phyloP scores from a whole-genome alignment of 495 filamentous ascomycete genomes.

The Xylaria palmicola region DNA sequence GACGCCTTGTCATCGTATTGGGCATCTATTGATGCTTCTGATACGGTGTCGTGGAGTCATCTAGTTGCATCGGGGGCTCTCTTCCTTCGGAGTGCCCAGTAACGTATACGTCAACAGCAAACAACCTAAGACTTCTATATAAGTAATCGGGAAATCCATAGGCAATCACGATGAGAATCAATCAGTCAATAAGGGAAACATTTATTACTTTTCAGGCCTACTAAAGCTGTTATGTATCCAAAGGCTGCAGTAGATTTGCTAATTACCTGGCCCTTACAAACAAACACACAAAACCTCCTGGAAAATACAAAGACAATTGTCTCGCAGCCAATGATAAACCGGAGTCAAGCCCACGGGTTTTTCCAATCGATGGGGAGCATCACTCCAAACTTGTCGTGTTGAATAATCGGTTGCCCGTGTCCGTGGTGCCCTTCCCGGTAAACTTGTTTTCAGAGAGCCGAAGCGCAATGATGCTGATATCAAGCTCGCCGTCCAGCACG shows the following conservation, averaged over 20 bases:
- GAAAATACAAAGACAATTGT: not conserved
- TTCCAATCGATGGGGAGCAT: too few relatives aligned
- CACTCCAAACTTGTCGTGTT: not conserved
- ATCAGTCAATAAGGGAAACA: not conserved
- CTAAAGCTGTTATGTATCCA: not conserved
- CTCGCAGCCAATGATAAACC: not conserved
- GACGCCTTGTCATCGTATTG: conserved; percentile 4
- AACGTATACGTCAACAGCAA: not conserved
- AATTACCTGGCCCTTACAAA: not conserved
- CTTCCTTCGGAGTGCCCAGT: not conserved
- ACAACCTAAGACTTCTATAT: not conserved
- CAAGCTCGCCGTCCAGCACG: conserved; percentile 21
- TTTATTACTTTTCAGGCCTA: not conserved
- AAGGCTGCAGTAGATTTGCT: not conserved
- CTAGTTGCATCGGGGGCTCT: not conserved
- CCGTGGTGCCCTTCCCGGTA: conserved; percentile 51
- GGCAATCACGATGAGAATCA: not conserved
- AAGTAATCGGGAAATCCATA: not conserved
- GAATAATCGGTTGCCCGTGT: conserved; percentile 48
- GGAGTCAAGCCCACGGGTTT: too few relatives aligned
- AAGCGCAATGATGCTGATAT: conserved; percentile 45
- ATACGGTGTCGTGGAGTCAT: not conserved
- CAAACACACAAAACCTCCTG: not conserved
- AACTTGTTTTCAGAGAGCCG: conserved; percentile 57
- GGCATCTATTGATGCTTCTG: conserved; percentile 2